Evolutionary conservation across 305 asterid genomes (phyloP).

Genomic region (Fraxinus angustifolia): DNA sequence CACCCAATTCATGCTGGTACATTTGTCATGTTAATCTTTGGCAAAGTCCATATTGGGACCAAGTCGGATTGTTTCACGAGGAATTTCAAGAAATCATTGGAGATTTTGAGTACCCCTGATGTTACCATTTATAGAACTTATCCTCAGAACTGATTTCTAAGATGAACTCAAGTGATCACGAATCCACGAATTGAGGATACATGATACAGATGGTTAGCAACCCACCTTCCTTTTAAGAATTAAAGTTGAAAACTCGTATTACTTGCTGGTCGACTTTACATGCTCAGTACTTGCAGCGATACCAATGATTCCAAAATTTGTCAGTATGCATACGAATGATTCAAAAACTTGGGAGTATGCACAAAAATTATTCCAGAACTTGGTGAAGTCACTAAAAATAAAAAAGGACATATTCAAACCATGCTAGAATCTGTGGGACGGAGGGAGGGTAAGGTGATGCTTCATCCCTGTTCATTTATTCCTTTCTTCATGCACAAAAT

Average conservation of each 20-base stretch:
- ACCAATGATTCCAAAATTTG: background rate
- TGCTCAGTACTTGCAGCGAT: background rate
- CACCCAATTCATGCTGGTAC: background rate
- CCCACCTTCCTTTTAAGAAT: background rate
- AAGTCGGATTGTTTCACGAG: conserved; percentile 37
- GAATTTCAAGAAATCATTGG: conserved; percentile 46
- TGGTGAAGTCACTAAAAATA: background rate
- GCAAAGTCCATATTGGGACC: conserved; percentile 30
- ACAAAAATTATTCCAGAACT: background rate
- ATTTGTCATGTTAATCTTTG: background rate
- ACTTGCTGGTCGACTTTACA: background rate
- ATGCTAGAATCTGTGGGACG: background rate
- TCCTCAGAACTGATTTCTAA: background rate
- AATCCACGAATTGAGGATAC: background rate
- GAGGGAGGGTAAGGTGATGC: background rate
- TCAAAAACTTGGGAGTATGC: background rate
- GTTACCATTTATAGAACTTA: background rate
- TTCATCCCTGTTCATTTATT: background rate
- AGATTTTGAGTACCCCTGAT: conserved; percentile 33
- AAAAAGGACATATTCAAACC: background rate
- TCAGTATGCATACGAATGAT: background rate
- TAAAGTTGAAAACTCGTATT: background rate
- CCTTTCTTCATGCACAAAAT: background rate
- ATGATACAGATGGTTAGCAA: background rate
- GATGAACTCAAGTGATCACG: background rate